These are phyloP conservation scores for Agapanthus africanus DNA, from an alignment of 106 monocot species.

Conservation along the genomic window DNA sequence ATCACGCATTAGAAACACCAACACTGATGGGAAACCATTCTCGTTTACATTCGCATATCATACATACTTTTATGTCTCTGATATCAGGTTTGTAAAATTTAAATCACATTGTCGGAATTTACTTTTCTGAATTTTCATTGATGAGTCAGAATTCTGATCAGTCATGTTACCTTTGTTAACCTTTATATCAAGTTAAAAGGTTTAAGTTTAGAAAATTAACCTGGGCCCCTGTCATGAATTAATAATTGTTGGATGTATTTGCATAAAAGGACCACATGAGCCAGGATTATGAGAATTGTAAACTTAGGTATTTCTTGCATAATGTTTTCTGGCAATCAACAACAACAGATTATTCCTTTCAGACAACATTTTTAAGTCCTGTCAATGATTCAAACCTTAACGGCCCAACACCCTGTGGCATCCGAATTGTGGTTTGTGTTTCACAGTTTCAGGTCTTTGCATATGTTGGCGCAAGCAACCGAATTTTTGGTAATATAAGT, in stretches of 20 bases:
- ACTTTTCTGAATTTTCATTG: neutral
- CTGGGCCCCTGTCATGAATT: neutral
- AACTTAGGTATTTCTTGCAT: neutral
- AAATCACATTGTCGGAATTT: neutral
- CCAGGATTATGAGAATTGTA: neutral
- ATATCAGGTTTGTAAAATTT: conserved; percentile 55
- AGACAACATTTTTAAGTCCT: neutral
- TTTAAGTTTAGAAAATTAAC: neutral
- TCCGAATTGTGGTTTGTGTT: neutral
- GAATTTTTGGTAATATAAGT: too few species aligned
- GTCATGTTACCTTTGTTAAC: neutral
- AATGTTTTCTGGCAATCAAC: neutral
- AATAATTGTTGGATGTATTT: neutral
- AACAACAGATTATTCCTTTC: neutral
- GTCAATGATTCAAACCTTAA: neutral
- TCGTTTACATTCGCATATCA: conserved; percentile 71
- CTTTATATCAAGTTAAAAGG: neutral
- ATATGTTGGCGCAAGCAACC: too few species aligned
- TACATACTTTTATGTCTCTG: conserved; percentile 67
- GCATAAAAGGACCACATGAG: neutral
- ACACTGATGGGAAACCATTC: conserved; percentile 56
- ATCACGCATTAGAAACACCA: conserved; percentile 72
- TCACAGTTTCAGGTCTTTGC: neutral
- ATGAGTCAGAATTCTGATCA: neutral
- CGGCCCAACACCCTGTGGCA: neutral